Conservation (phyloP, 106 monocot genomes). For the Dendrobium huoshanense region DNA sequence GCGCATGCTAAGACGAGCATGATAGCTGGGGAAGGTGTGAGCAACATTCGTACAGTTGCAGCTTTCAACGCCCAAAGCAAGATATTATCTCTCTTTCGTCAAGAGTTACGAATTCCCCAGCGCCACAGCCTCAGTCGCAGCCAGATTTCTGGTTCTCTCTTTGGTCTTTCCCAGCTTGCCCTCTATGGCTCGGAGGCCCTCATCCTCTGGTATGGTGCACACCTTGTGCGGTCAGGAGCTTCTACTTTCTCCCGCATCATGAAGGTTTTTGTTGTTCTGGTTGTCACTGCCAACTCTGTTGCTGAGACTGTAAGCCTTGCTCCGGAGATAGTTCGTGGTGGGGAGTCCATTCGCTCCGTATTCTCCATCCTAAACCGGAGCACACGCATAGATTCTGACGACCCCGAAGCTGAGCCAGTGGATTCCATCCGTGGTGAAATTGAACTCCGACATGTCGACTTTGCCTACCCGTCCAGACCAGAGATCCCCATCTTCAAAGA, state of each 20-base stretch:
- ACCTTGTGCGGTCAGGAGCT: slow-evolving; percentile 42
- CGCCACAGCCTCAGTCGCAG: slow-evolving; percentile 47
- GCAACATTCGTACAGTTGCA: slow-evolving; percentile 89
- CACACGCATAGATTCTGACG: slow-evolving; percentile 67
- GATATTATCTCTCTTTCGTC: slow-evolving; percentile 50
- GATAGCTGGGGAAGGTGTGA: slow-evolving; percentile 91
- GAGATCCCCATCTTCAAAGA: slow-evolving; percentile 69
- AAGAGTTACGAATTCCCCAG: slow-evolving; percentile 53
- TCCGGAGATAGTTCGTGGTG: slow-evolving; percentile 85
- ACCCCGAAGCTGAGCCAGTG: slow-evolving; percentile 53
- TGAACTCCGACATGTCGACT: slow-evolving; percentile 62
- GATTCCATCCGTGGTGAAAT: slow-evolving; percentile 58
- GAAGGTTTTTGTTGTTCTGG: slow-evolving; percentile 83
- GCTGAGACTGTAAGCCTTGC: slow-evolving; percentile 76
- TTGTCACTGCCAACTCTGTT: slow-evolving; percentile 83
- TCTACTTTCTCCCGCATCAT: slow-evolving; percentile 89
- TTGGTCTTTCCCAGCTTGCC: slow-evolving; percentile 63
- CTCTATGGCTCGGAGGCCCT: slow-evolving; percentile 76
- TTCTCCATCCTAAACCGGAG: slow-evolving; percentile 82
- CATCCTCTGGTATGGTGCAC: slow-evolving; percentile 76
- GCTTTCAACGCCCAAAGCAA: slow-evolving; percentile 91
- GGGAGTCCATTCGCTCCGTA: slow-evolving; percentile 81
- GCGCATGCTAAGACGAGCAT: slow-evolving; percentile 95
- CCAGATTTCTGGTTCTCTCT: slow-evolving; percentile 59
- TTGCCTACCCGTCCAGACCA: slow-evolving; percentile 60